These are phyloP conservation scores for Solanum chilense DNA, from an alignment of 257 asterid species.

Conservation along the genomic window DNA sequence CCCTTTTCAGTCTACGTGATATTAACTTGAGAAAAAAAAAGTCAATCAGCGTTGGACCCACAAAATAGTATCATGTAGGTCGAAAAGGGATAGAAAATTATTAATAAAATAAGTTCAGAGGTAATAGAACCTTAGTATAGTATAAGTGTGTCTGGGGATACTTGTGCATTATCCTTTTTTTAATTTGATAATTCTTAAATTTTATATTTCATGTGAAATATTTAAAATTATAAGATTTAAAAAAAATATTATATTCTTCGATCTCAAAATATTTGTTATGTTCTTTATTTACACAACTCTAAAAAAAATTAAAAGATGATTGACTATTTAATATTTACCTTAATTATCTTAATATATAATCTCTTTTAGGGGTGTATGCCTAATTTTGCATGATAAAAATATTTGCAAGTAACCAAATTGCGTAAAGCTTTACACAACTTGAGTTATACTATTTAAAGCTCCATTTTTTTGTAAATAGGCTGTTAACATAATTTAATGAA, in stretches of 20 bases:
- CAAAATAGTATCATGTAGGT: too few relatives aligned
- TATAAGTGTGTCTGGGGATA: too few relatives aligned
- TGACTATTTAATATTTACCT: not conserved
- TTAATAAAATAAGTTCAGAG: too few relatives aligned
- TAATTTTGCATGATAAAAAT: not conserved
- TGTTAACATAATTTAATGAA: not conserved
- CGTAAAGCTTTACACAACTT: not conserved
- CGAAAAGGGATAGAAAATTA: too few relatives aligned
- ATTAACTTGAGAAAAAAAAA: too few relatives aligned
- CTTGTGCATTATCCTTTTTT: too few relatives aligned
- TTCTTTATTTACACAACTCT: not conserved
- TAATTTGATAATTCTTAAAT: too few relatives aligned
- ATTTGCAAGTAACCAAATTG: not conserved
- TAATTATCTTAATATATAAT: not conserved
- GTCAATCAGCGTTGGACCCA: too few relatives aligned
- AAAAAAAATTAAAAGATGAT: not conserved
- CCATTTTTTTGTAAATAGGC: not conserved
- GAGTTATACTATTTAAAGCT: not conserved
- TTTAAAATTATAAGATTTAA: not conserved
- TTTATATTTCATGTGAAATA: not conserved
- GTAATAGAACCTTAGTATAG: too few relatives aligned
- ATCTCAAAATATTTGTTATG: not conserved
- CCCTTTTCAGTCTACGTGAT: too few relatives aligned
- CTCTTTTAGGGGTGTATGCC: not conserved
- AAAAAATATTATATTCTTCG: not conserved